Evolutionary conservation across 2,329 filamentous ascomycete species (phyloP), one percentile per base, ranked within the genome.

Genomic region (Beauveria caledonica): DNA sequence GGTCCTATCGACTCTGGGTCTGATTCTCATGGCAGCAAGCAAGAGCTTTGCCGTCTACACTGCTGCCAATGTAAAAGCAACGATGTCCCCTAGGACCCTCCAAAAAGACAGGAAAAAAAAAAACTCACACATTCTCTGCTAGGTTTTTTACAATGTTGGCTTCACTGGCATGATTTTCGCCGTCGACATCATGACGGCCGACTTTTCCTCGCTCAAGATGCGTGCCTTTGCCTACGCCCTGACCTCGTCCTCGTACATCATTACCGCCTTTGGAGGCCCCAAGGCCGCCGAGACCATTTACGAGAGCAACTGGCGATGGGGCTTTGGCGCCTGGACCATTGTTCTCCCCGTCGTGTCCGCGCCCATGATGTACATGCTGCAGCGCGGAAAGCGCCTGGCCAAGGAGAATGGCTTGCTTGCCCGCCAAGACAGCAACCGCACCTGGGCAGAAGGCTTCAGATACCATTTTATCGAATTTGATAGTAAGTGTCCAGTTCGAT

Each of bases 121-220:
- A 1, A 17, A 17, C 25, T 56, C 13, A 56, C 6, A 36, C 13
- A 5, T 78, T 13, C 9, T 7, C 3, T 39, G 3, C 23, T 75
- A 83, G 63, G 82, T 86, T 5, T 82, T 86, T 62, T 86, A 85
- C 67, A 79, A 77, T 60, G 76, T 82, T 44, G 84, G 84, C 10
- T 66, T 63, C 56, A 66, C 66, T 42, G 69, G 68, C 29, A 62
- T 72, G 33, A 64, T 64, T 25, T 72, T 70, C 61, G 66, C 66
- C 40, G 64, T 69, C 52, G 64, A 68, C 19, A 65, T 73, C 57
- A 69, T 73, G 60, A 65, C 71, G 21, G 69, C 71, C 55, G 71
- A 73, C 56, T 71, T 65, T 39, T 70, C 64, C 42, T 66, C 64
- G 23, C 64, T 73, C 27, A 66, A 65, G 58, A 71, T 71, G 54